Percentiles rank a stretch among this genome's conserved stretches.
Evolutionary conservation across 129 eudicot genomes (phyloP).

Genomic region (Smallanthus sonchifolius): DNA sequence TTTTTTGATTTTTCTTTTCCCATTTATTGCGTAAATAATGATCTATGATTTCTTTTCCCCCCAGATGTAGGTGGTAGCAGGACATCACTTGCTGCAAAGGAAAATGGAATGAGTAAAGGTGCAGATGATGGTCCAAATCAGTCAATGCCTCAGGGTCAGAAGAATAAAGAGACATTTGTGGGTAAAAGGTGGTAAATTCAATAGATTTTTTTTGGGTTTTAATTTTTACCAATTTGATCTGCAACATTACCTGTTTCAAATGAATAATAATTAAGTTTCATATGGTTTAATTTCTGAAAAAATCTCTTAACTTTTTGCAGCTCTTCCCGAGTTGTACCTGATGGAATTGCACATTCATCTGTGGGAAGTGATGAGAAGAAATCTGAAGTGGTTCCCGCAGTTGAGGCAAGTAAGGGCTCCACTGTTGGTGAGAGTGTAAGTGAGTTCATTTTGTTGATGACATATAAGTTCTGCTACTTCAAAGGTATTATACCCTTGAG

Average conservation of each 20-base stretch:
- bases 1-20: not conserved
- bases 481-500: not conserved
- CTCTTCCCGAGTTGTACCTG: not conserved
- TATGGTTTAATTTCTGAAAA: constrained; percentile 9
- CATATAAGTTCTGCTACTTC: not conserved
- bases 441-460: not conserved
- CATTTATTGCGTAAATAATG: not conserved
- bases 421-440: constrained; percentile 7
- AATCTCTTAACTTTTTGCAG: not conserved
- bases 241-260: constrained; percentile 17
- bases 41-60: not conserved
- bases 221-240: not conserved
- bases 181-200: not conserved
- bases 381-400: constrained; percentile 4
- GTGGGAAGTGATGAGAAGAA: not conserved
- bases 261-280: not conserved
- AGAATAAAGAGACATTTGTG: constrained; percentile 28
- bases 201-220: not conserved
- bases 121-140: constrained; percentile 25
- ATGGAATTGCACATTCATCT: not conserved
- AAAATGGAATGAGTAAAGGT: constrained; percentile 44
- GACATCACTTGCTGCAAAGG: constrained; percentile 41
- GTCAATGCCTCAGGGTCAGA: constrained; percentile 34
- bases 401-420: constrained; percentile 30
- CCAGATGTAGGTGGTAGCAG: constrained; percentile 56